These are phyloP conservation scores for Xanthoconium stramineum DNA, from an alignment of 768 basidiomycete genomes.

Conservation along the genomic window DNA sequence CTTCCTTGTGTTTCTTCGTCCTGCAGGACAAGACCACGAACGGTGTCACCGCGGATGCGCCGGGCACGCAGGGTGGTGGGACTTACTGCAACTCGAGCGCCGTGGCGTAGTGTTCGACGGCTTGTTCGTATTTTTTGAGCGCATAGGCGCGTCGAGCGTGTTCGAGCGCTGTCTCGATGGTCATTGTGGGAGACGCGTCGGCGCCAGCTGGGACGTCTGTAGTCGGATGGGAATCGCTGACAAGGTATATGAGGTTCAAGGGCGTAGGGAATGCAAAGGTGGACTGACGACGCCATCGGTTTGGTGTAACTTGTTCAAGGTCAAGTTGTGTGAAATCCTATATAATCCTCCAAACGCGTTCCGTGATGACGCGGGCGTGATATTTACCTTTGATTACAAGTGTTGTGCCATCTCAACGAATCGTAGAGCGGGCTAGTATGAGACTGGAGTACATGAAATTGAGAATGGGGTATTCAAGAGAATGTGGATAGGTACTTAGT, in stretches of 20 bases:
- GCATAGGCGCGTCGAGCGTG: slow-evolving; percentile 88
- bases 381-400: slow-evolving; percentile 14
- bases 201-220: neutral
- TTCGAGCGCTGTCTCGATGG: slow-evolving; percentile 61
- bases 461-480: slow-evolving; percentile 17
- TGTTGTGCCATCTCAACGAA: neutral
- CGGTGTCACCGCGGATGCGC: slow-evolving; percentile 9
- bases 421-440: neutral
- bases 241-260: neutral
- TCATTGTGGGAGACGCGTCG: slow-evolving; percentile 30
- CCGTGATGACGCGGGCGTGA: slow-evolving; percentile 13
- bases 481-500: slow-evolving; percentile 7
- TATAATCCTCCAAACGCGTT: slow-evolving; percentile 6
- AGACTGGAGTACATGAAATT: slow-evolving; percentile 5
- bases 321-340: neutral
- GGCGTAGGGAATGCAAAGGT: neutral
- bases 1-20: slow-evolving; percentile 71
- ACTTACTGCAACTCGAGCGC: slow-evolving; percentile 83
- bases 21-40: slow-evolving; percentile 37
- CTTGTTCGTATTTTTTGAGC: slow-evolving; percentile 80
- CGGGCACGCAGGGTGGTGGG: neutral
- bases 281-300: slow-evolving; percentile 27
- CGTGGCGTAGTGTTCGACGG: slow-evolving; percentile 78
- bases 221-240: slow-evolving; percentile 12
- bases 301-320: neutral